These are phyloP conservation scores for Mucor racemosus DNA, from an alignment of 371 early-diverging fungal genomes.

Conservation along the genomic window DNA sequence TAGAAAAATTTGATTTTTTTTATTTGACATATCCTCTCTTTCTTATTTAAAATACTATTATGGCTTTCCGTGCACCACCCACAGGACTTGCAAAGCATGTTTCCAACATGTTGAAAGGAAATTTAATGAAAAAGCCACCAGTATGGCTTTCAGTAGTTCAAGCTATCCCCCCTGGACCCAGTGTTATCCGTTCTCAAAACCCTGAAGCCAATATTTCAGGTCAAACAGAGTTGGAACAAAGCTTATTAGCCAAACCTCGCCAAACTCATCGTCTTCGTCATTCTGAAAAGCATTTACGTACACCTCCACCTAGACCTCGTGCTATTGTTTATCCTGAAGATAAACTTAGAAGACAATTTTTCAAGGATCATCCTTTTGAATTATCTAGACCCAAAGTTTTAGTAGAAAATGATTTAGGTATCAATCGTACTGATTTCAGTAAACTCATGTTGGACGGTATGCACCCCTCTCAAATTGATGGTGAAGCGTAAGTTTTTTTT, in stretches of 20 bases:
- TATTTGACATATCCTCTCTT: background rate
- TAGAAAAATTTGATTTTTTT: background rate
- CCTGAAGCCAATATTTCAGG: constrained; percentile 47
- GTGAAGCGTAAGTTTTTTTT: constrained; percentile 64
- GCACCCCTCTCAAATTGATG: constrained; percentile 60
- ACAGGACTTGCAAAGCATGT: constrained; percentile 51
- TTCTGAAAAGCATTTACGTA: constrained; percentile 61
- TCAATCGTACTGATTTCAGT: constrained; percentile 52
- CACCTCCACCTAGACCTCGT: constrained; percentile 61
- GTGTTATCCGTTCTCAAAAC: constrained; percentile 61
- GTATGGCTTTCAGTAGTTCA: constrained; percentile 69
- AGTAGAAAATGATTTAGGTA: constrained; percentile 59
- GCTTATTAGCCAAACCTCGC: constrained; percentile 33
- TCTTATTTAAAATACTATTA: constrained; percentile 6
- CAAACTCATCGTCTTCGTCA: constrained; percentile 33
- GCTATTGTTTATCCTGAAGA: constrained; percentile 90
- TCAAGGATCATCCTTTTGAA: constrained; percentile 90
- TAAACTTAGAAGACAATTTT: constrained; percentile 78
- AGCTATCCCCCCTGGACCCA: constrained; percentile 66
- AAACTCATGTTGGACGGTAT: constrained; percentile 53
- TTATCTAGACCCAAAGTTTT: constrained; percentile 69
- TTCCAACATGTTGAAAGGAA: constrained; percentile 56
- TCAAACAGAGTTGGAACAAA: constrained; percentile 41
- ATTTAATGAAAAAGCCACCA: constrained; percentile 59
- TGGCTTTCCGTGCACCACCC: constrained; percentile 51